Evolutionary conservation across 257 asterid genomes (phyloP), one percentile per base, ranked within the genome.

Genomic region (Capsicum pubescens): DNA sequence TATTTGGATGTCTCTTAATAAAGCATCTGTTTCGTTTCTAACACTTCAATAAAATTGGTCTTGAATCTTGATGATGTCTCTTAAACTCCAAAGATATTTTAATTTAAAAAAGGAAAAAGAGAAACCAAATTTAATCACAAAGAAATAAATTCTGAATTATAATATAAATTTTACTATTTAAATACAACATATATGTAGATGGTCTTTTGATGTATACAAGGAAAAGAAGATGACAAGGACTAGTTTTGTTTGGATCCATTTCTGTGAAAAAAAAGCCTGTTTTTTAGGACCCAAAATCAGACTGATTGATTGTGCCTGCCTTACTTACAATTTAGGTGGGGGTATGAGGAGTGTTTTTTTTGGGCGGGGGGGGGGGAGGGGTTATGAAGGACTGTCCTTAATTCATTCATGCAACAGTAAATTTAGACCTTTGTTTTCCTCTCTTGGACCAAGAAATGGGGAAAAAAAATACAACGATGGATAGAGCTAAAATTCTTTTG

Each of bases 391-490:
- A 46, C 17, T n/a, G 61, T 74, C 80, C 44, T 19, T 74, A 50
- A 48, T 74, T 74, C 6, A 32, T 72, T 46, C 80, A 71, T 46
- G n/a, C 59, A 10, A 72, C 59, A 52, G 19, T 48, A 71, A 46
- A 42, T 71, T 71, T 71, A 8, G 58, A n/a, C 17, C 39, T 71
- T 74, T 72, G 80, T 11, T 74, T 74, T 44, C 80, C 44, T 74
- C 19, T 50, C 60, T 74, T 74, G 44, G 44, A 21, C 60, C 7
- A 48, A 9, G n/a, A 35, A 1, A 14, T 35, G 3, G 74, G 50
- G 36, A 67, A 19, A 48, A 72, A 19, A 12, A 19, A 74, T 21
- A 12, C 60, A 50, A 72, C 19, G 79, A 70, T 46, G 13, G 80
- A 74, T 50, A 8, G 44, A 50, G 60, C 4, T 48, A 50, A 71